Evolutionary conservation across 768 basidiomycete species (phyloP).

Genomic region (Pleurotus platypus): DNA sequence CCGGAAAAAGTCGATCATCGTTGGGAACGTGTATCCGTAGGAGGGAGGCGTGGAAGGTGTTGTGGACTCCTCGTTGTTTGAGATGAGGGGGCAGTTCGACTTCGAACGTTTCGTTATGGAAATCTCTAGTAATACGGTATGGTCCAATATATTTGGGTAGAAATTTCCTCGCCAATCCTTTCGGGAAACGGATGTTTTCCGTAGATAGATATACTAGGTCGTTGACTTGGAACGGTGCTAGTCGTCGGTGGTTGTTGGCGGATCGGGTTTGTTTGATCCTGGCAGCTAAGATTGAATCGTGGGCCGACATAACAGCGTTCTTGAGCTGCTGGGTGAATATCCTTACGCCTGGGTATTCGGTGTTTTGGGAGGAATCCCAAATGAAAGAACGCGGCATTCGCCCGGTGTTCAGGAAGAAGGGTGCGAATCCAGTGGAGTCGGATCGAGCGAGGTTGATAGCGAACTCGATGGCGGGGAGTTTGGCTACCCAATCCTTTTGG

Average conservation of each 20-base stretch:
- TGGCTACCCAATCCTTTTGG: constrained; percentile 25
- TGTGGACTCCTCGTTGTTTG: constrained; percentile 17
- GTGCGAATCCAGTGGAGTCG: constrained; percentile 29
- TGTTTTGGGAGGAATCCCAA: constrained; percentile 7
- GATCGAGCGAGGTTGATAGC: constrained; percentile 30
- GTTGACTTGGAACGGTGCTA: constrained; percentile 2
- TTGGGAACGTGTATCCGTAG: constrained; percentile 22
- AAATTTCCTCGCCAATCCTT: constrained; percentile 26
- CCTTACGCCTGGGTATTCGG: constrained; percentile 18
- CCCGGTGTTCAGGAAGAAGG: constrained; percentile 26
- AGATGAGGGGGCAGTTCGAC: constrained; percentile 12
- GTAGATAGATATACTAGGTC: constrained; percentile 20
- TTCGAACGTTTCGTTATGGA: constrained; percentile 6
- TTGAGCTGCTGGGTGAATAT: constrained; percentile 17
- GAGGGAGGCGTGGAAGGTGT: constrained; percentile 29
- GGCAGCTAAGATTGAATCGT: constrained; percentile 21
- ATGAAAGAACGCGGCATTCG: constrained; percentile 19
- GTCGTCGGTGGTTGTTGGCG: constrained; percentile 7
- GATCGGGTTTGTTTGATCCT: constrained; percentile 9
- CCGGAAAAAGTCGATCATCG: constrained; percentile 27
- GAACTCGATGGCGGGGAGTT: constrained; percentile 30
- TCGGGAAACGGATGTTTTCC: constrained; percentile 19
- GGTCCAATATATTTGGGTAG: constrained; percentile 24
- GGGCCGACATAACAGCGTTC: constrained; percentile 20
- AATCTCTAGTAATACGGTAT: constrained; percentile 14